A percentile compares a stretch with the other conserved stretches of the same genome.
Conservation (phyloP, 2,329 filamentous ascomycete genomes). For the Zasmidium angulare region DNA sequence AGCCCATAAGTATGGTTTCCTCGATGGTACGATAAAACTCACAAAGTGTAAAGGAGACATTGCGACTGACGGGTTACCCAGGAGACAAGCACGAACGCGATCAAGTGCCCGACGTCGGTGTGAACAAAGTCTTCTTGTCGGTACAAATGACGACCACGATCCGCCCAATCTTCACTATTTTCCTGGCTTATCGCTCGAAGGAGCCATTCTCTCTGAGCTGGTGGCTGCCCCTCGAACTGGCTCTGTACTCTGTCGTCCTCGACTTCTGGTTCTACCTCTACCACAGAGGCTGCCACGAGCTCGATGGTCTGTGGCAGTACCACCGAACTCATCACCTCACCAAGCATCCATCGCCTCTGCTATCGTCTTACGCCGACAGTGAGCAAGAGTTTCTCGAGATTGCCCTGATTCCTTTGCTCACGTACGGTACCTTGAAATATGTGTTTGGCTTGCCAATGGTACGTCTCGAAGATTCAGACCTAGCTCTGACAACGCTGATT, state of each 20-base stretch:
- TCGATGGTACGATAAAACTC: no score
- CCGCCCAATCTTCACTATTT: conserved; percentile 21
- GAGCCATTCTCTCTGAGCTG: conserved; percentile 27
- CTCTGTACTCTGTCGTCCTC: conserved; percentile 44
- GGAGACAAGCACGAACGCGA: conserved; percentile 1
- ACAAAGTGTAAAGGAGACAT: no score
- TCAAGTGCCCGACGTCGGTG: no score
- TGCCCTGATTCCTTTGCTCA: conserved; percentile 42
- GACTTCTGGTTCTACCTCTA: conserved; percentile 51
- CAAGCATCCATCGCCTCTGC: conserved; percentile 46
- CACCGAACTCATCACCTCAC: conserved; percentile 47
- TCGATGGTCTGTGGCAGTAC: conserved; percentile 43
- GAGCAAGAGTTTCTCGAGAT: conserved; percentile 48
- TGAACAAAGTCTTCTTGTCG: conserved; percentile 19
- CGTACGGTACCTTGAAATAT: conserved; percentile 39
- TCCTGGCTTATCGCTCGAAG: conserved; percentile 18
- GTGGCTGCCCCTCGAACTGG: conserved; percentile 42
- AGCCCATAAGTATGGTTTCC: conserved; percentile 41
- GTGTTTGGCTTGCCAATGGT: conserved; percentile 41
- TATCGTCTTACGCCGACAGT: conserved; percentile 44
- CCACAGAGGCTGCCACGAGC: conserved; percentile 45
- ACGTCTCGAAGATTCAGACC: neutral
- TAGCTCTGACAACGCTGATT: neutral
- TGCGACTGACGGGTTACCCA: no score
- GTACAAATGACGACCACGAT: conserved; percentile 22